Evolutionary conservation across 257 asterid genomes (phyloP), one percentile per base, ranked within the genome.

Genomic region (Jacaranda mimosifolia): DNA sequence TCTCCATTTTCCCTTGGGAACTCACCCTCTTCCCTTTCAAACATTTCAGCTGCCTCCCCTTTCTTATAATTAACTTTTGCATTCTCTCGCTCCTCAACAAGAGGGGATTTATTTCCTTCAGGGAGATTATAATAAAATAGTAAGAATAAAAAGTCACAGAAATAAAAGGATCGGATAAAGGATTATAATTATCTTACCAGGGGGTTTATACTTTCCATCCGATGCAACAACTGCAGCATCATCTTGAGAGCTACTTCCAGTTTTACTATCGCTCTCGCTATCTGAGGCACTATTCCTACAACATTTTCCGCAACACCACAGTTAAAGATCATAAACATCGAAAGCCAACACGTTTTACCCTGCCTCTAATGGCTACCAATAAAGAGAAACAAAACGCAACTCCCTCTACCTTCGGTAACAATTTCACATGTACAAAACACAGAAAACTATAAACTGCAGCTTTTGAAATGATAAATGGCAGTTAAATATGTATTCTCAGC

Each of bases 1-100:
- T 86, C 93, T 71, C 97, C 98, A 69, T 93, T 93, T 83, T 90
- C 99, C 81, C 82, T 82, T 53, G 98, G 92, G 75, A 87, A 93
- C 84, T 88, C 96, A n/a, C 91, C 93, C 74, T 88, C 99, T 83
- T 91, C 97, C 72, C 77, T 88, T 42, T 90, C 99, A 69, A 86
- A 85, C 63, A 86, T 73, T 67, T 84, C 92, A 76, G 85, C 75
- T 57, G 79, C 79, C 78, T 85, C 91, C 53, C 77, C 80, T 72
- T 84, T 87, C 79, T 77, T 87, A 72, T 82, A 85, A 74, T 74
- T 81, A 63, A 64, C 77, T 18, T 77, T 80, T 9, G 84, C 81
- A 68, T 75, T 83, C 64, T 88, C 94, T 48, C 73, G 86, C 58
- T 85, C 83, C 66, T 79, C 96, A 82, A 42, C 84, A 7, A 73